Evolutionary conservation across 495 filamentous ascomycete species (phyloP).

Genomic region (Aspergillus affinis): DNA sequence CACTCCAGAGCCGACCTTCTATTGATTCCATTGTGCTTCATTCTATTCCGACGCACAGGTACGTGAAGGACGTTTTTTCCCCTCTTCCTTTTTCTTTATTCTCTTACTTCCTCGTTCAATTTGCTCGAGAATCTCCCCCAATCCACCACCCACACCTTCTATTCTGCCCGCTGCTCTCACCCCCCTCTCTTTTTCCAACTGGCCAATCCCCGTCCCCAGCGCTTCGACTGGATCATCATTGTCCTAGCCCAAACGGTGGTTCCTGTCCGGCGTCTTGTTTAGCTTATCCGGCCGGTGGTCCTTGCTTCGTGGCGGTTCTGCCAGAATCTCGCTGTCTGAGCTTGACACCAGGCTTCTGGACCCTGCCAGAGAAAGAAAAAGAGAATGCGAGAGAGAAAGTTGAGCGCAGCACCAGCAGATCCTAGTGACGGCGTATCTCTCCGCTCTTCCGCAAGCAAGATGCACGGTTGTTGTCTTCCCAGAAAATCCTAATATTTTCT

Average conservation of each 20-base stretch:
- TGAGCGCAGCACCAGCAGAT: conserved; percentile 13
- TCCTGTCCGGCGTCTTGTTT: conserved; percentile 21
- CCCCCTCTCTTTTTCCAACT: conserved; percentile 1
- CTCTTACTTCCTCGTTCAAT: not conserved
- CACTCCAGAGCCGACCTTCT: not conserved
- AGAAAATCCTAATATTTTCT: conserved; percentile 15
- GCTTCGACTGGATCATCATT: conserved; percentile 15
- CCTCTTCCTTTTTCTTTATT: not conserved
- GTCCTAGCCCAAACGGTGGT: conserved; percentile 23
- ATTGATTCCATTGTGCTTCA: not conserved
- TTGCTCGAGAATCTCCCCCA: not conserved
- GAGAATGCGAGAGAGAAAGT: conserved; percentile 3
- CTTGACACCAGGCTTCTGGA: conserved; percentile 23
- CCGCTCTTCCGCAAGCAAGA: conserved; percentile 23
- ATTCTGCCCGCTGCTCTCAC: conserved; percentile 3
- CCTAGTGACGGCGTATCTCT: conserved; percentile 16
- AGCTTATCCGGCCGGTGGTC: conserved; percentile 25
- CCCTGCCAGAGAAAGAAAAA: conserved; percentile 11
- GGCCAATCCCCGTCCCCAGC: conserved; percentile 15
- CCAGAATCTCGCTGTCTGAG: conserved; percentile 20
- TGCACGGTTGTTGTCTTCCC: conserved; percentile 21
- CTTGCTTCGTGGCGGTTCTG: conserved; percentile 30
- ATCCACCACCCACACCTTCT: not conserved
- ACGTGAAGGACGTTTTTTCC: not conserved
- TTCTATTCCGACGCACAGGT: conserved; percentile 1